A percentile compares a stretch with the other conserved stretches of the same genome.
phyloP scores from a whole-genome alignment of 2,329 filamentous ascomycete species.

The Dothidotthia symphoricarpi region DNA sequence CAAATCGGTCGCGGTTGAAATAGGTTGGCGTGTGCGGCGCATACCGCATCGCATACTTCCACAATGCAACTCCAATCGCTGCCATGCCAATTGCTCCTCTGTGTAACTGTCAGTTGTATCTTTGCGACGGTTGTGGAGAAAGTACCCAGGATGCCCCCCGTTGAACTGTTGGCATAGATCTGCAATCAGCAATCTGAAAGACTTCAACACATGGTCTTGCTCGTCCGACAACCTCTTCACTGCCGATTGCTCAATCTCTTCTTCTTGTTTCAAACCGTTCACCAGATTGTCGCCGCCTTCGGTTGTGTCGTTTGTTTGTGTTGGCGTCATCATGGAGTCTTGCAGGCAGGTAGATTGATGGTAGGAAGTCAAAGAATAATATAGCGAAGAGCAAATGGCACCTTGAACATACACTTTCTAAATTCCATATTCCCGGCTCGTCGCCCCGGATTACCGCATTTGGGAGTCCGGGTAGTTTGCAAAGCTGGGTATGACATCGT shows the following conservation, averaged over 20 bases:
- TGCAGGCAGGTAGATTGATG: not conserved
- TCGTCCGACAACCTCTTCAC: conserved; percentile 24
- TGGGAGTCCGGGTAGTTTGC: conserved; percentile 7
- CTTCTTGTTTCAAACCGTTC: conserved; percentile 23
- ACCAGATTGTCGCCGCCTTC: conserved; percentile 27
- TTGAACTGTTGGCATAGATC: conserved; percentile 70
- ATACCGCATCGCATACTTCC: conserved; percentile 63
- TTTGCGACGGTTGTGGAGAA: not conserved
- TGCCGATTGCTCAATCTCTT: conserved; percentile 17
- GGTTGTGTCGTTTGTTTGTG: conserved; percentile 13
- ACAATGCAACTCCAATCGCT: conserved; percentile 60
- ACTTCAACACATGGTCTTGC: conserved; percentile 56
- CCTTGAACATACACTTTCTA: not conserved
- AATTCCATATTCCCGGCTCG: not conserved
- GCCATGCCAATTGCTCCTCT: conserved; percentile 62
- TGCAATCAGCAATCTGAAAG: conserved; percentile 63
- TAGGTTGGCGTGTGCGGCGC: conserved; percentile 54
- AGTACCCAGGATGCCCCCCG: conserved; percentile 66
- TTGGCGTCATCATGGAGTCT: conserved; percentile 6
- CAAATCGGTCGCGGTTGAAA: conserved; percentile 63
- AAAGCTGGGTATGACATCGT: too few species aligned
- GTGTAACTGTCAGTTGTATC: conserved; percentile 3
- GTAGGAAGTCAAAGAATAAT: not conserved
- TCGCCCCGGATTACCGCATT: conserved; percentile 3
- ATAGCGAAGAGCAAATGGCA: not conserved